phyloP scores from a whole-genome alignment of 2,329 filamentous ascomycete genomes.

The Lachnellula hyalina region DNA sequence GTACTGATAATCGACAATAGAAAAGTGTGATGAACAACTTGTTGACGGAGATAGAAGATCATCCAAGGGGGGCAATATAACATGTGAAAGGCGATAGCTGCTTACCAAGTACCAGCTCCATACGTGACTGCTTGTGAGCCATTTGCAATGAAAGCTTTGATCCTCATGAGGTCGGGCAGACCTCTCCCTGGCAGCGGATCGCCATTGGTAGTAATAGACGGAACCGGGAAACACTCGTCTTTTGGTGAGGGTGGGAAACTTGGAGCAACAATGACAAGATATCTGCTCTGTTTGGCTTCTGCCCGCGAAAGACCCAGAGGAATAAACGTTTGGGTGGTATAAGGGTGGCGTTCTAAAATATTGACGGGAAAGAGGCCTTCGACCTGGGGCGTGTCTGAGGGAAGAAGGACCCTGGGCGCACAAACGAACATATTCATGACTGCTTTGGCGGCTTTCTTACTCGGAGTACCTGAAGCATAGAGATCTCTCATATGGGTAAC shows the following conservation, averaged over 20 bases:
- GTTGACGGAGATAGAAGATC: too few relatives aligned
- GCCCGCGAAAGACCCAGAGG: slow-evolving; percentile 57
- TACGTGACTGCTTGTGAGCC: slow-evolving; percentile 86
- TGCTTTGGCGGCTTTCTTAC: slow-evolving; percentile 49
- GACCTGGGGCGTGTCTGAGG: slow-evolving; percentile 19
- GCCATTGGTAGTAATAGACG: slow-evolving; percentile 9
- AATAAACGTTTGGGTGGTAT: slow-evolving; percentile 88
- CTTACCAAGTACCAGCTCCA: slow-evolving; percentile 73
- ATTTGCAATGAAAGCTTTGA: slow-evolving; percentile 74
- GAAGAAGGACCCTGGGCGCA: slow-evolving; percentile 54
- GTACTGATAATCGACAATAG: not conserved
- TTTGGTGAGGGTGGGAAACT: slow-evolving; percentile 48
- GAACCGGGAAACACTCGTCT: slow-evolving; percentile 37
- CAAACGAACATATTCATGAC: slow-evolving; percentile 90
- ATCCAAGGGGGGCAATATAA: too few relatives aligned
- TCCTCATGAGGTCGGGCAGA: slow-evolving; percentile 63
- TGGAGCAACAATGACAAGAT: slow-evolving; percentile 86
- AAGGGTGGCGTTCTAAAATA: slow-evolving; percentile 87
- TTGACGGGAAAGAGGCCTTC: slow-evolving; percentile 54
- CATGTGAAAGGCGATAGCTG: not conserved
- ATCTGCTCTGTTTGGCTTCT: slow-evolving; percentile 45
- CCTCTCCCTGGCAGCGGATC: slow-evolving; percentile 24
- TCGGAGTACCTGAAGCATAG: slow-evolving; percentile 59
- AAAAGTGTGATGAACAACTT: too few relatives aligned
- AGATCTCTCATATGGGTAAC: slow-evolving; percentile 69